phyloP scores from a whole-genome alignment of 1,284 basidiomycete genomes.

The Leccinum solheimii region DNA sequence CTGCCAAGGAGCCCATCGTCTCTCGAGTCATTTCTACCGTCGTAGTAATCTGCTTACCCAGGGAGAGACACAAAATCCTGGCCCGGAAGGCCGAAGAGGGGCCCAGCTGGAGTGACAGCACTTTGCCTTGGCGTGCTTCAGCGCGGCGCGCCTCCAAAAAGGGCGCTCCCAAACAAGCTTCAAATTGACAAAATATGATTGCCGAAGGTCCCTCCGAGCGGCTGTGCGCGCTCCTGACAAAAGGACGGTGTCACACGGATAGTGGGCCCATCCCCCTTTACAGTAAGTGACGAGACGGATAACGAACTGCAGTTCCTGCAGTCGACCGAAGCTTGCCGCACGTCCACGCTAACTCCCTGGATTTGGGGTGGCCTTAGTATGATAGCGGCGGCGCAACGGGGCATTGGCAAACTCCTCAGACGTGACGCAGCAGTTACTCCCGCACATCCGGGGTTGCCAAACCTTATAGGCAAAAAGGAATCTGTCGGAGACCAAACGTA shows the following conservation, averaged over 20 bases:
- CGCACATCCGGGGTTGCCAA: constrained; percentile 4
- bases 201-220: not conserved
- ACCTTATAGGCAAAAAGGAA: constrained; percentile 14
- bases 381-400: constrained; percentile 4
- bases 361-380: not conserved
- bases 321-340: not conserved
- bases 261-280: not conserved
- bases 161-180: not conserved
- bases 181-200: not conserved
- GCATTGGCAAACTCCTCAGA: not conserved
- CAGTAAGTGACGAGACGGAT: constrained; percentile 5
- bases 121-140: constrained; percentile 1
- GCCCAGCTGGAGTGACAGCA: not conserved
- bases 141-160: not conserved
- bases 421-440: not conserved
- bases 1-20: not conserved
- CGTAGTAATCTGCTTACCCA: not conserved
- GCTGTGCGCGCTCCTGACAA: not conserved
- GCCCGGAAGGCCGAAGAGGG: not conserved
- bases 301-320: constrained; percentile 1
- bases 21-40: not conserved
- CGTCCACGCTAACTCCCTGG: not conserved
- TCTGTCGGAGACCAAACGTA: constrained; percentile 3
- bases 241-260: not conserved
- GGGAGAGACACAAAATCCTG: not conserved